These are phyloP conservation scores for Kwoniella dejecticola DNA, from an alignment of 768 basidiomycete genomes.

Conservation along the genomic window DNA sequence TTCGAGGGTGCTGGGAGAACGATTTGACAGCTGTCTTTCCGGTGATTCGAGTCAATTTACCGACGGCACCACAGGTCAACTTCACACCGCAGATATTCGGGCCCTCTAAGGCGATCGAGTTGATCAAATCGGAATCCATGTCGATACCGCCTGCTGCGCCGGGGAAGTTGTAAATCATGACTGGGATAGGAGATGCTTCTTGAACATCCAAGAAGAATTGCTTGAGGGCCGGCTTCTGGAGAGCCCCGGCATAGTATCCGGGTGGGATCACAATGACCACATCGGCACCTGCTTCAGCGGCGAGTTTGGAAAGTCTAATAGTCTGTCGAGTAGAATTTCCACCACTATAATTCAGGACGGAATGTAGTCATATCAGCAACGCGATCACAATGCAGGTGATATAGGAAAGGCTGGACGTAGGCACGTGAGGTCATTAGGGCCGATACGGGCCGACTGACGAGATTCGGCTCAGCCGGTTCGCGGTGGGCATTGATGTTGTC, in stretches of 20 bases:
- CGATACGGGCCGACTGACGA: not conserved
- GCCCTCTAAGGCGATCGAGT: slow-evolving; percentile 72
- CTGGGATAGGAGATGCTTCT: slow-evolving; percentile 77
- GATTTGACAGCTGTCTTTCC: slow-evolving; percentile 64
- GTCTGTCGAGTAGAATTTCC: slow-evolving; percentile 81
- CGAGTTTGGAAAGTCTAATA: slow-evolving; percentile 70
- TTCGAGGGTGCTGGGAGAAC: no score
- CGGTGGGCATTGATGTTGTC: no score
- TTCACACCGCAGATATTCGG: slow-evolving; percentile 84
- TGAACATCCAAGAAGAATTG: slow-evolving; percentile 75
- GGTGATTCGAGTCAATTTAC: slow-evolving; percentile 82
- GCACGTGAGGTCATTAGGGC: no score
- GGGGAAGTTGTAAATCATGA: slow-evolving; percentile 88
- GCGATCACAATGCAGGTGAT: no score
- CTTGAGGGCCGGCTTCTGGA: slow-evolving; percentile 71
- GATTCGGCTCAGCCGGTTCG: not conserved
- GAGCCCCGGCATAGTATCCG: slow-evolving; percentile 81
- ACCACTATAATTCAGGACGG: slow-evolving; percentile 56
- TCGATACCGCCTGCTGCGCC: slow-evolving; percentile 87
- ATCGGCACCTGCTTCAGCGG: slow-evolving; percentile 83
- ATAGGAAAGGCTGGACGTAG: no score
- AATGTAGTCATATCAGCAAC: not conserved
- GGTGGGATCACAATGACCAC: slow-evolving; percentile 80
- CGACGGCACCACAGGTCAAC: slow-evolving; percentile 89
- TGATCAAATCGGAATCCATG: slow-evolving; percentile 83